Base-by-base conservation (phyloP, 176 grass and related monocot genomes). In the Carex scoparia region DNA sequence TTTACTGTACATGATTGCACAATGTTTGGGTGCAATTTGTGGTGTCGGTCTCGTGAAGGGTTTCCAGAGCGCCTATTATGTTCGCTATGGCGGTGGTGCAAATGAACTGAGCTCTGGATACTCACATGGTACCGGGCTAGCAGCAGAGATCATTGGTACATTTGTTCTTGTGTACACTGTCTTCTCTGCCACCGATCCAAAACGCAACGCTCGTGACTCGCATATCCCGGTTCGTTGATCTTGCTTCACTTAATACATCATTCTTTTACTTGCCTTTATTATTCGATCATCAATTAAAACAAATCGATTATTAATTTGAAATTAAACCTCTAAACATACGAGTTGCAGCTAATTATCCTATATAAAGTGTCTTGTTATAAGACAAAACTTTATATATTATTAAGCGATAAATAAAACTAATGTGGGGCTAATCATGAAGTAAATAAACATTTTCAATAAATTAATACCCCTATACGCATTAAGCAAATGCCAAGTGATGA, bases 141-240 rank as follows among this genome's bases (percentile, higher is more conserved):
- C 82, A 30, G 94, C 94, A 38, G 94, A 97, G 90, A 97, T 97
- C 87, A 94, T 94, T 75, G 94, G 94, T 85, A 97, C 94, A n/a
- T 97, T 94, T 85, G 90, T 97, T 11, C 94, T 97, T 75, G 94
- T 97, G 73, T 97, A 97, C 87, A 97, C 94, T 58, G 94, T 97
- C 78, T 97, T 97, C 90, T 91, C 94, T 68, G 94, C 92, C 79
- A 97, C 94, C 69, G 94, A 94, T 69, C 92, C 90, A 69, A 94
- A 97, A 85, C 94, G 94, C 85, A 97, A 42, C 48, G 92, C 94
- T 69, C 88, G 94, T 42, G 92, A 94, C 66, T 94, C 94, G 37
- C 89, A 94, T 48, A 73, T 97, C 81, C 94, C 94, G 79, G 94
- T 97, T 77, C 73, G 82, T 87, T 82, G 19, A 76, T 10, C 71